A percentile compares a stretch with the other conserved stretches of the same genome.
phyloP scores from a whole-genome alignment of 371 early-diverging fungal genomes.

The Coemansia sp. region DNA sequence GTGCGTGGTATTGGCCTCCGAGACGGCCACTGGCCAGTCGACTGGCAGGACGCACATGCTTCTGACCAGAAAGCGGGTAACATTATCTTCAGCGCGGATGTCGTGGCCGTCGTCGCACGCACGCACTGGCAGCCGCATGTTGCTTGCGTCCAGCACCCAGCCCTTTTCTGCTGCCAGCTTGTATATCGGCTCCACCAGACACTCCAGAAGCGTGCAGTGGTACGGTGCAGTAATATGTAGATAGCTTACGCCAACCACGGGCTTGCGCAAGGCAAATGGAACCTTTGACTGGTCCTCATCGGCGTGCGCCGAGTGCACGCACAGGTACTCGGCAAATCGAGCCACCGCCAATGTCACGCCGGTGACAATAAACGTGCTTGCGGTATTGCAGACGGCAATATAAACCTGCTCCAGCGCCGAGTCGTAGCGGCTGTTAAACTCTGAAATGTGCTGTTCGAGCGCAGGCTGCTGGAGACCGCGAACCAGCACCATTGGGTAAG shows the following conservation, averaged over 20 bases:
- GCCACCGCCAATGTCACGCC: no score
- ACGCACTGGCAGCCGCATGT: slow-evolving; percentile 71
- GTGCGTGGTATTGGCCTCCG: slow-evolving; percentile 63
- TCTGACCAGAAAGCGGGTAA: slow-evolving; percentile 37
- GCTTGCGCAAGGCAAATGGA: slow-evolving; percentile 74
- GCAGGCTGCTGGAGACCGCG: background rate
- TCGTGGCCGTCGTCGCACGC: slow-evolving; percentile 66
- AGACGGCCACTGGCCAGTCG: slow-evolving; percentile 81
- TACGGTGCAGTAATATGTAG: slow-evolving; percentile 81
- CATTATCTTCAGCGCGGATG: slow-evolving; percentile 21
- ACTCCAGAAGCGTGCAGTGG: slow-evolving; percentile 70
- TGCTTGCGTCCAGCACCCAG: slow-evolving; percentile 54
- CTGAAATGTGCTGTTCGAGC: background rate
- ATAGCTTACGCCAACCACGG: slow-evolving; percentile 74
- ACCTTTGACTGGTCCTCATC: slow-evolving; percentile 80
- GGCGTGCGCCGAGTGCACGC: slow-evolving; percentile 54
- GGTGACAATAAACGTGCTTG: slow-evolving; percentile 31
- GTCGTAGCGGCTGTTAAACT: slow-evolving; percentile 7
- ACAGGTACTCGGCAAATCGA: slow-evolving; percentile 4
- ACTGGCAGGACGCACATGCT: slow-evolving; percentile 77
- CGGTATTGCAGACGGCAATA: slow-evolving; percentile 79
- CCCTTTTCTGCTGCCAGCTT: slow-evolving; percentile 41
- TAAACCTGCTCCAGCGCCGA: slow-evolving; percentile 49
- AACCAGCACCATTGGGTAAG: slow-evolving; percentile 13
- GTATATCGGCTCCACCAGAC: slow-evolving; percentile 3